A percentile compares a stretch with the other conserved stretches of the same genome.
Conservation (phyloP, 2,329 filamentous ascomycete species). For the Davidsoniella eucalypti region DNA sequence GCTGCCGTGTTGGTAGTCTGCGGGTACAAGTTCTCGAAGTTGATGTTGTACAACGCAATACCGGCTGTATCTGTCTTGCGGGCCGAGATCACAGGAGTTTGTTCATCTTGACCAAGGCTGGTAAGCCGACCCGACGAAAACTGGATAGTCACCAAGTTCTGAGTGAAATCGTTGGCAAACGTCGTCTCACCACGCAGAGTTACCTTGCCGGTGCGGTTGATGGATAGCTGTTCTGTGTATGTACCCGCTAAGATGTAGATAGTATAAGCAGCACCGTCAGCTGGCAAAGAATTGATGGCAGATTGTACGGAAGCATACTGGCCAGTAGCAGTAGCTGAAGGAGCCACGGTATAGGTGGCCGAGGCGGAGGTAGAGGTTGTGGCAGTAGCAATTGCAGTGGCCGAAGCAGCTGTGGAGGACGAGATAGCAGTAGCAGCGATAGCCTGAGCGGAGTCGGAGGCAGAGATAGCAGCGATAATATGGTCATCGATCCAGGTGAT, state of each 20-base stretch:
- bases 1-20: constrained; percentile 32
- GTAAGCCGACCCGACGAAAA: constrained; percentile 17
- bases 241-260: constrained; percentile 29
- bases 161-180: constrained; percentile 32
- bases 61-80: constrained; percentile 24
- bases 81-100: constrained; percentile 25
- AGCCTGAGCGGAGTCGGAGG: background rate
- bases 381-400: background rate
- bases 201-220: constrained; percentile 32
- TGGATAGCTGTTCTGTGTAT: constrained; percentile 44
- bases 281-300: constrained; percentile 15
- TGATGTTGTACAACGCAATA: constrained; percentile 49
- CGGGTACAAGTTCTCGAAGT: constrained; percentile 30
- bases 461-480: constrained; percentile 16
- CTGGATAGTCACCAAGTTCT: constrained; percentile 40
- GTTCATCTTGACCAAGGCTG: constrained; percentile 28
- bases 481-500: constrained; percentile 23
- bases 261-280: constrained; percentile 18
- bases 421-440: background rate
- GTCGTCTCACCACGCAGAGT: constrained; percentile 43
- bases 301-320: constrained; percentile 16
- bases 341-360: constrained; percentile 3
- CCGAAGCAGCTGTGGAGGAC: background rate
- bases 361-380: background rate
- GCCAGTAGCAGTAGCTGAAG: constrained; percentile 11